phyloP scores from a whole-genome alignment of 495 filamentous ascomycete species.

The Aspergillus haitiensis region DNA sequence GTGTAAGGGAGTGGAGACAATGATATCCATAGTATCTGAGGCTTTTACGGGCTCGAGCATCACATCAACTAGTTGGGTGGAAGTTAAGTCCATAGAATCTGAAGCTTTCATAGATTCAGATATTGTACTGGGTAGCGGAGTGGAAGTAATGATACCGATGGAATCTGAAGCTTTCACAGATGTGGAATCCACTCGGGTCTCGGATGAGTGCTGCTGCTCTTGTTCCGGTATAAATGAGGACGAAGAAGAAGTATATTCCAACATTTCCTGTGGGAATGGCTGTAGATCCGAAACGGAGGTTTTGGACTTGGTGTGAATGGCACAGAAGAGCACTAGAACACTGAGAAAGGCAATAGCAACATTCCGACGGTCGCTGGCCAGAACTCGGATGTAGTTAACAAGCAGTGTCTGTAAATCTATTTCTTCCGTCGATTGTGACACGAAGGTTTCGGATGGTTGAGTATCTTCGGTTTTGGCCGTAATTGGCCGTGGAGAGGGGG shows the following conservation, averaged over 20 bases:
- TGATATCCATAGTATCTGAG: neutral
- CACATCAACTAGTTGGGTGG: neutral
- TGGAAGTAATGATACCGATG: neutral
- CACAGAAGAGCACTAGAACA: conserved; percentile 58
- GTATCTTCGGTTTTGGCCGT: conserved; percentile 2
- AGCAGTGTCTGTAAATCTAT: conserved; percentile 60
- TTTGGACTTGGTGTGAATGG: conserved; percentile 29
- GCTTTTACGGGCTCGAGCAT: too few relatives aligned
- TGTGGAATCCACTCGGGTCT: neutral
- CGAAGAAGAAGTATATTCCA: neutral
- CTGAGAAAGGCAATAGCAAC: conserved; percentile 64
- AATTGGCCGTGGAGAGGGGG: conserved; percentile 4
- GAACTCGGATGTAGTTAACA: conserved; percentile 65
- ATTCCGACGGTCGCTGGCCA: conserved; percentile 70
- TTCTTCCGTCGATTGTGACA: conserved; percentile 22
- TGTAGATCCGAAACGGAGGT: conserved; percentile 16
- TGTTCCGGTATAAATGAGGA: conserved; percentile 16
- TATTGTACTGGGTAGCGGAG: neutral
- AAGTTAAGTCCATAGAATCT: neutral
- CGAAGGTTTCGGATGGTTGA: conserved; percentile 11
- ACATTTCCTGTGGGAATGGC: conserved; percentile 23
- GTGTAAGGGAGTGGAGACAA: neutral
- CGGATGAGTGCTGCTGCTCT: conserved; percentile 8
- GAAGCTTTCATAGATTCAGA: neutral
- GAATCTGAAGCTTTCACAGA: neutral